Conservation (phyloP, 2,329 filamentous ascomycete species). For the Colletotrichum somersetense region DNA sequence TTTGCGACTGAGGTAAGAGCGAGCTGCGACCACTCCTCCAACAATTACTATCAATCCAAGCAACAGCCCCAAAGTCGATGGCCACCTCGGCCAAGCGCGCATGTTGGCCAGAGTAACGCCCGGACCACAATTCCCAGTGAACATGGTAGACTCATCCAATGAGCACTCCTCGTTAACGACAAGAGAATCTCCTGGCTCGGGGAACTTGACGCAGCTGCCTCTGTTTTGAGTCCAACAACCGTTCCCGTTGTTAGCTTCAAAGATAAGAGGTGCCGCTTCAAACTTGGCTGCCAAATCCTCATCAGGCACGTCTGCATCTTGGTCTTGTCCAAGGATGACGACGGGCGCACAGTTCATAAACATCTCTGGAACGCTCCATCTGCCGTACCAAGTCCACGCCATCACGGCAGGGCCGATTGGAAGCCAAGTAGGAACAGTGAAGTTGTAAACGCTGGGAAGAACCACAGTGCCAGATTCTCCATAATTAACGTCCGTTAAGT, state of each 20-base stretch:
- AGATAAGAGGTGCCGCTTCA: conserved; percentile 10
- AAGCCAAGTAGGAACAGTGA: too few species aligned
- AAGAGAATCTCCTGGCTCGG: neutral
- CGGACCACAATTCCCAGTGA: neutral
- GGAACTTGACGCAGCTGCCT: neutral
- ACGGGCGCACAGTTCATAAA: conserved; percentile 22
- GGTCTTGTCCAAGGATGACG: neutral
- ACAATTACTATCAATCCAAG: too few species aligned
- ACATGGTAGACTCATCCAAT: neutral
- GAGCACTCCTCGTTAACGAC: neutral
- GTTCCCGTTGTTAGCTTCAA: conserved; percentile 21
- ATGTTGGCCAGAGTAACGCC: neutral
- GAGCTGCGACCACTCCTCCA: too few species aligned
- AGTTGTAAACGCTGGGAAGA: too few species aligned
- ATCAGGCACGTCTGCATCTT: conserved; percentile 5
- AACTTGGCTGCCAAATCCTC: conserved; percentile 1
- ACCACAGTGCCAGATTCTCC: too few species aligned
- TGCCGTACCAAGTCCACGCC: conserved; percentile 22
- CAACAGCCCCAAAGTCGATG: too few species aligned
- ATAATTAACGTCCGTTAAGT: too few species aligned
- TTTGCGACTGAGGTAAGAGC: too few species aligned
- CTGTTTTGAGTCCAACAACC: conserved; percentile 16
- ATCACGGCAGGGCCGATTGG: conserved; percentile 19
- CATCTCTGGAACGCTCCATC: conserved; percentile 16
- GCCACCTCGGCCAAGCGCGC: too few species aligned